Evolutionary conservation across 1,284 basidiomycete species (phyloP).

Genomic region (Rhodotorula sp.): DNA sequence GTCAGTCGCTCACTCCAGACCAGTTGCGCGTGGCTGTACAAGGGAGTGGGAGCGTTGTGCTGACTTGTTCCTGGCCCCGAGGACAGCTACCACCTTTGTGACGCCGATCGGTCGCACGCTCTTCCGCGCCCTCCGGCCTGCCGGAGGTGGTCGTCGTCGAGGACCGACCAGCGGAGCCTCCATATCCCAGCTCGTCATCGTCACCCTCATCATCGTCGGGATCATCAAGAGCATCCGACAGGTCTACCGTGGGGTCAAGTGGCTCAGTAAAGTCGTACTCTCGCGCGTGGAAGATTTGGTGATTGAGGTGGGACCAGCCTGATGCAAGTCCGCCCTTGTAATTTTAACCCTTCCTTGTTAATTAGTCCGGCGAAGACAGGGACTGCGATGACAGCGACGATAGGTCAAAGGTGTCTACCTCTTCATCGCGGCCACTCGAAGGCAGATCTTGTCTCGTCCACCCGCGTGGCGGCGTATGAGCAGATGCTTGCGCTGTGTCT

Average conservation of each 20-base stretch:
- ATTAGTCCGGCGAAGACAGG: too few species aligned
- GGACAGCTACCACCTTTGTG: constrained; percentile 21
- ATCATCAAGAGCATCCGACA: constrained; percentile 17
- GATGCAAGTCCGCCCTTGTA: neutral
- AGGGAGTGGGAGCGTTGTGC: neutral
- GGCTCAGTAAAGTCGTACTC: constrained; percentile 14
- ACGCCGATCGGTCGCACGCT: constrained; percentile 29
- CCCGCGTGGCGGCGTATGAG: neutral
- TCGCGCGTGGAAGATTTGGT: constrained; percentile 31
- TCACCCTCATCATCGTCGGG: constrained; percentile 28
- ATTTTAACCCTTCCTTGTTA: neutral
- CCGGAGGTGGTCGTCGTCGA: constrained; percentile 8
- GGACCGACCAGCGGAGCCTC: constrained; percentile 7
- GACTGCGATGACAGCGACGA: too few species aligned
- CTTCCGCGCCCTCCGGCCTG: constrained; percentile 23
- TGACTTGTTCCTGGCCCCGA: neutral
- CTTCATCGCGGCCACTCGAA: neutral
- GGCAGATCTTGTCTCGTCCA: neutral
- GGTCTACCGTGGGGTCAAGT: constrained; percentile 27
- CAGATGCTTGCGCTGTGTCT: too few species aligned
- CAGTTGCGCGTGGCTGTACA: neutral
- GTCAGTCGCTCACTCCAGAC: neutral
- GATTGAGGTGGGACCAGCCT: constrained; percentile 18
- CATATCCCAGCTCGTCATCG: constrained; percentile 18
- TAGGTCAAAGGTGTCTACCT: too few species aligned